These are phyloP conservation scores for Apiotrichum akiyoshidainum DNA, from an alignment of 1,284 basidiomycete species.

Conservation along the genomic window DNA sequence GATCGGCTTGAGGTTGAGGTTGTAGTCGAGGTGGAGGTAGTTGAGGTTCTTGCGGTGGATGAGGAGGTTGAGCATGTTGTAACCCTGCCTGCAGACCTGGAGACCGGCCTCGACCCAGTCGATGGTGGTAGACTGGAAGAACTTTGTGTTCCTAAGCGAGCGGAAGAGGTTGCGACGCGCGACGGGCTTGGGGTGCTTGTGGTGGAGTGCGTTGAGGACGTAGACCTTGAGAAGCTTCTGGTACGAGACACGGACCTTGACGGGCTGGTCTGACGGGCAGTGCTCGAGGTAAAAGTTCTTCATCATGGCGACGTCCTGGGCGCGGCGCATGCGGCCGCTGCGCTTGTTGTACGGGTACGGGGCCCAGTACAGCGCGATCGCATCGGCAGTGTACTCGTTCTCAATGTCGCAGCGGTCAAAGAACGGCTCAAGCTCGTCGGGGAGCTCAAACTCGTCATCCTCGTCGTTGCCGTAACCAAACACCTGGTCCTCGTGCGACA, in stretches of 20 bases:
- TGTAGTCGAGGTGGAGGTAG: constrained; percentile 62
- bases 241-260: constrained; percentile 98
- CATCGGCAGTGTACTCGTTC: constrained; percentile 90
- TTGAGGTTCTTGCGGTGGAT: constrained; percentile 99
- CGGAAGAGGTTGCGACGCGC: constrained; percentile 96
- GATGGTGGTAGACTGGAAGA: constrained; percentile 96
- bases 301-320: constrained; percentile 91
- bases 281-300: constrained; percentile 99
- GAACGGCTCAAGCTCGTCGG: constrained; percentile 79
- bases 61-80: constrained; percentile 98
- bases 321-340: constrained; percentile 86
- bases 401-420: constrained; percentile 75
- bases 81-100: constrained; percentile 97
- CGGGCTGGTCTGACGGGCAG: constrained; percentile 90
- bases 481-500: constrained; percentile 85
- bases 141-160: constrained; percentile 95
- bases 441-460: constrained; percentile 80
- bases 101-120: constrained; percentile 99
- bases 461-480: constrained; percentile 79
- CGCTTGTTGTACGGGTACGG: constrained; percentile 93
- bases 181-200: constrained; percentile 88
- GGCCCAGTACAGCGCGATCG: constrained; percentile 98
- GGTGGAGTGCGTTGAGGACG: constrained; percentile 90
- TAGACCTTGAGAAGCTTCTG: constrained; percentile 97
- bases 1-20: constrained; percentile 72